phyloP scores from a whole-genome alignment of 2,329 filamentous ascomycete species.

The Akanthomyces muscarius region DNA sequence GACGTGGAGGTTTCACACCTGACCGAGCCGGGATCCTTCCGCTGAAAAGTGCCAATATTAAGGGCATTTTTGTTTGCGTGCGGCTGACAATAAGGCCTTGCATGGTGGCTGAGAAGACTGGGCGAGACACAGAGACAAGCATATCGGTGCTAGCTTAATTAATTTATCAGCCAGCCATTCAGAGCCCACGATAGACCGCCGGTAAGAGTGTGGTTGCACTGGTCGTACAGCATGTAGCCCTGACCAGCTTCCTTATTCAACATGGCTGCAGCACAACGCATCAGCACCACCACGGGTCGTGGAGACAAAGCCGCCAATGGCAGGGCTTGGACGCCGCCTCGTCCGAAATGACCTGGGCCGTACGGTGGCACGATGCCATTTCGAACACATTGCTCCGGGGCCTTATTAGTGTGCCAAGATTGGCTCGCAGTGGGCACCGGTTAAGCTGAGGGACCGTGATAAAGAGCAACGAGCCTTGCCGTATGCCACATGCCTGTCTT shows the following conservation, averaged over 20 bases:
- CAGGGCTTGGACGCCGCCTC: background rate
- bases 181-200: background rate
- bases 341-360: background rate
- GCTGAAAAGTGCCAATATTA: constrained; percentile 6
- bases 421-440: background rate
- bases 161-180: constrained; percentile 11
- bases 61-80: background rate
- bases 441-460: background rate
- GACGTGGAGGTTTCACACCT: background rate
- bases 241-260: constrained; percentile 10
- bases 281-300: background rate
- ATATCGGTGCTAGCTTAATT: constrained; percentile 13
- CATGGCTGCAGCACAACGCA: constrained; percentile 2
- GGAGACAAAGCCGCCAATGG: constrained; percentile 4
- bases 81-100: constrained; percentile 5
- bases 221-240: background rate
- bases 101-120: constrained; percentile 3
- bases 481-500: background rate
- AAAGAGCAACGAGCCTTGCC: background rate
- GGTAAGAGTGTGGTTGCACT: background rate
- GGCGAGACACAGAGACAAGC: background rate
- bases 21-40: background rate
- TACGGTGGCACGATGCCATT: constrained; percentile 5
- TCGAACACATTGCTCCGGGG: constrained; percentile 3
- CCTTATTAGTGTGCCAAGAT: background rate